These are phyloP conservation scores for Yarrowia galli DNA, from an alignment of 1,139 yeast species.

Conservation along the genomic window DNA sequence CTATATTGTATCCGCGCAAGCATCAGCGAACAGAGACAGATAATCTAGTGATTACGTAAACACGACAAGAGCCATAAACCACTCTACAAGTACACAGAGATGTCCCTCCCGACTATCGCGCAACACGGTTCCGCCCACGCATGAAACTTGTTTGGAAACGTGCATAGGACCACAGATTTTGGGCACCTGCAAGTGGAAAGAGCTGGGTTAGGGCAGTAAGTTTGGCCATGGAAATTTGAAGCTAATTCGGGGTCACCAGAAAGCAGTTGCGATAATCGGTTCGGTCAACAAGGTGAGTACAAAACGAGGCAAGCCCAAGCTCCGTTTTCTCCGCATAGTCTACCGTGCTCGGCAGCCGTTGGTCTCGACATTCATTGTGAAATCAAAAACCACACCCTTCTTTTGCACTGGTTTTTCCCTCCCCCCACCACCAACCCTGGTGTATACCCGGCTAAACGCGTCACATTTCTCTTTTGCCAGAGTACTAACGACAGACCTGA, in stretches of 20 bases:
- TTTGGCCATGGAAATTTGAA: conserved; percentile 37
- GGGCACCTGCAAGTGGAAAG: conserved; percentile 19
- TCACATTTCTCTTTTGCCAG: not conserved
- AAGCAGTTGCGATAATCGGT: conserved; percentile 37
- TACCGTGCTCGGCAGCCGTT: not conserved
- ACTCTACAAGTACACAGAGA: too few species aligned
- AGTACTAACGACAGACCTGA: conserved; percentile 33
- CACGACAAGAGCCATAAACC: not conserved
- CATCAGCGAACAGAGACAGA: too few species aligned
- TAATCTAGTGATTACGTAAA: not conserved
- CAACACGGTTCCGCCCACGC: conserved; percentile 24
- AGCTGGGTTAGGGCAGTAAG: conserved; percentile 24
- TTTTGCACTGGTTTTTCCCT: not conserved
- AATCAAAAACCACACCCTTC: not conserved
- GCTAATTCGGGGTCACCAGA: conserved; percentile 37
- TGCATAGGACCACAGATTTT: conserved; percentile 37
- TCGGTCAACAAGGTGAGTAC: conserved; percentile 38
- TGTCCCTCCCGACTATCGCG: not conserved
- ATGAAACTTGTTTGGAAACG: conserved; percentile 34
- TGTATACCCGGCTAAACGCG: conserved; percentile 16
- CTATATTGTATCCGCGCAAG: not conserved
- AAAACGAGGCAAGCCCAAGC: conserved; percentile 26
- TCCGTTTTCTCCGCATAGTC: not conserved
- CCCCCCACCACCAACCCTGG: not conserved
- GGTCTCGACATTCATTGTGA: not conserved